phyloP scores from a whole-genome alignment of 2,329 filamentous ascomycete species.

The Fusarium pseudocircinatum region DNA sequence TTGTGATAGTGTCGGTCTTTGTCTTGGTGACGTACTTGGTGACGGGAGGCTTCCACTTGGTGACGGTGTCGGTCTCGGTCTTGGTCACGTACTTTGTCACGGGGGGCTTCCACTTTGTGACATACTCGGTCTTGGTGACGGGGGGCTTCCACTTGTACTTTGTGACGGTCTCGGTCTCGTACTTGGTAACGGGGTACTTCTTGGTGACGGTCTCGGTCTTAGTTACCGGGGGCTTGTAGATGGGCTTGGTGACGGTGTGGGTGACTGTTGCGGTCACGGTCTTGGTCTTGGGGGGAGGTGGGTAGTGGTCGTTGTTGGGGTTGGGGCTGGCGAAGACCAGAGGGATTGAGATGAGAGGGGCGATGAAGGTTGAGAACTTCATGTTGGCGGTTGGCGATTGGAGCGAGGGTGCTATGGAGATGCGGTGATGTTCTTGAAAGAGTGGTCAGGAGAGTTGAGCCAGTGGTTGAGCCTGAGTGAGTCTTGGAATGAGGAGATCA shows the following conservation, averaged over 20 bases:
- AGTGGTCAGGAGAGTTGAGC: neutral
- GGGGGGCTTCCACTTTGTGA: constrained; percentile 20
- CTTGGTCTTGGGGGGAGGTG: constrained; percentile 13
- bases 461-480: constrained; percentile 3
- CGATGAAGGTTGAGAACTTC: constrained; percentile 24
- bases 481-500: neutral
- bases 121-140: constrained; percentile 16
- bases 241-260: constrained; percentile 17
- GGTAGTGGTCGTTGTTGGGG: constrained; percentile 7
- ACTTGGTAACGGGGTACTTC: constrained; percentile 9
- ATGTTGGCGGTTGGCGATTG: constrained; percentile 19
- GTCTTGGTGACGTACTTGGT: constrained; percentile 10
- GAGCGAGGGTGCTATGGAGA: neutral
- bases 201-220: constrained; percentile 29
- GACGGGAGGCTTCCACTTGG: constrained; percentile 5
- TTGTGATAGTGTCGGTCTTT: neutral
- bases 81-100: constrained; percentile 12
- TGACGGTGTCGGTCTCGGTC: neutral
- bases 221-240: constrained; percentile 19
- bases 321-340: constrained; percentile 20
- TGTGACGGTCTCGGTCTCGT: constrained; percentile 13
- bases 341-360: constrained; percentile 14
- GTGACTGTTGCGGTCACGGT: constrained; percentile 28
- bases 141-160: constrained; percentile 21
- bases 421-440: neutral